Percentiles rank a stretch among this genome's conserved stretches.
Evolutionary conservation across 441 rosid genomes (phyloP).

Genomic region (Adansonia gregorii): DNA sequence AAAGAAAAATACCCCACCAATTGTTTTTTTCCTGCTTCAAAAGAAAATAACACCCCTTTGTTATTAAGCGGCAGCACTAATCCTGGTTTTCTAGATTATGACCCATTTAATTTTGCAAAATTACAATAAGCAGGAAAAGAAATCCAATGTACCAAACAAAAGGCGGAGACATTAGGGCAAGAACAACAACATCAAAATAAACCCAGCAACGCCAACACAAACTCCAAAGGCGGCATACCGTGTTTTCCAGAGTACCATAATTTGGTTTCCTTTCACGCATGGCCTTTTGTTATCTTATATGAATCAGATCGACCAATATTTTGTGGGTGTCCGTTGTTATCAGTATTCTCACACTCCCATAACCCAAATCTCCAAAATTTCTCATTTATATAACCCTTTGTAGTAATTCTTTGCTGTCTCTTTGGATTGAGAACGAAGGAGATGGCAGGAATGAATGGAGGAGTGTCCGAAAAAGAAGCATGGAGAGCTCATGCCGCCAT

Average conservation of each 20-base stretch:
- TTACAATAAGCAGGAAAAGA: neutral
- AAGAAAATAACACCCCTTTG: neutral
- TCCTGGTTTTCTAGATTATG: neutral
- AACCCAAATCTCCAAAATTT: neutral
- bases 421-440: neutral
- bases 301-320: neutral
- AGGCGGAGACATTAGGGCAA: neutral
- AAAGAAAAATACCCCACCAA: neutral
- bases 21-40: neutral
- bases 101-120: neutral
- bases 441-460: conserved; percentile 24
- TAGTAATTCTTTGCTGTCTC: neutral
- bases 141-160: neutral
- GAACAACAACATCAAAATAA: neutral
- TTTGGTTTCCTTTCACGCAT: neutral
- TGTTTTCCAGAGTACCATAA: neutral
- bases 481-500: conserved; percentile 73
- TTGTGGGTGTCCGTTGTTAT: neutral
- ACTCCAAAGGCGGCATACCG: neutral
- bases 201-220: neutral
- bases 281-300: neutral
- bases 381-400: neutral
- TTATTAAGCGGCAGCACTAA: neutral
- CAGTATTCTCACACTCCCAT: neutral
- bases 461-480: conserved; percentile 19